These are phyloP conservation scores for Limnanthes douglasii DNA, from an alignment of 345 rosid species.

Conservation along the genomic window DNA sequence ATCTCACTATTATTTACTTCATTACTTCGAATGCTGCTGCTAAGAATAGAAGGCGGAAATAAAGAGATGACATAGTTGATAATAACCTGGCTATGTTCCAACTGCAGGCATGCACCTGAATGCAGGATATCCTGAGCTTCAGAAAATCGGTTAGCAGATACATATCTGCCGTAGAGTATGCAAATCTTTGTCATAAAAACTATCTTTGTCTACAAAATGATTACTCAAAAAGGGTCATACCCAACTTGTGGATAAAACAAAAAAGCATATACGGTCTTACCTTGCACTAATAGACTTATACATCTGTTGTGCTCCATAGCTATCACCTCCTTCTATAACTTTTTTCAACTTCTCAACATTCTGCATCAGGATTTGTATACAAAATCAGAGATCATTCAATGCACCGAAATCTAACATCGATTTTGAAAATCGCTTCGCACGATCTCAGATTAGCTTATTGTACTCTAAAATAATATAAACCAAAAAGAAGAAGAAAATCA, in stretches of 20 bases:
- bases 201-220: no score
- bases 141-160: conserved; percentile 50
- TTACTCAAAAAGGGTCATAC: conserved; percentile 1
- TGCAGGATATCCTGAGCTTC: conserved; percentile 79
- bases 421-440: not conserved
- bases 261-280: conserved; percentile 14
- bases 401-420: not conserved
- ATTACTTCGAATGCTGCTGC: no score
- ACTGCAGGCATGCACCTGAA: conserved; percentile 78
- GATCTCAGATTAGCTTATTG: not conserved
- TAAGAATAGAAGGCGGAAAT: no score
- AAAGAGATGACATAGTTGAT: no score
- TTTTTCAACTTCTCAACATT: conserved; percentile 70
- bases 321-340: conserved; percentile 58
- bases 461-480: not conserved
- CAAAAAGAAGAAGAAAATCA: not conserved
- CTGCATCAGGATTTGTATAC: conserved; percentile 31
- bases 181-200: no score
- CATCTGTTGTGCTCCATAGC: conserved; percentile 97
- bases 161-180: conserved; percentile 29
- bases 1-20: no score
- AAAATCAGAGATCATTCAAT: conserved; percentile 1
- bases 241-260: not conserved
- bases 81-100: conserved; percentile 72
- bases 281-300: conserved; percentile 83